Evolutionary conservation across 2,329 filamentous ascomycete genomes (phyloP), one percentile per base, ranked within the genome.

Genomic region (Aspergillus proliferans): DNA sequence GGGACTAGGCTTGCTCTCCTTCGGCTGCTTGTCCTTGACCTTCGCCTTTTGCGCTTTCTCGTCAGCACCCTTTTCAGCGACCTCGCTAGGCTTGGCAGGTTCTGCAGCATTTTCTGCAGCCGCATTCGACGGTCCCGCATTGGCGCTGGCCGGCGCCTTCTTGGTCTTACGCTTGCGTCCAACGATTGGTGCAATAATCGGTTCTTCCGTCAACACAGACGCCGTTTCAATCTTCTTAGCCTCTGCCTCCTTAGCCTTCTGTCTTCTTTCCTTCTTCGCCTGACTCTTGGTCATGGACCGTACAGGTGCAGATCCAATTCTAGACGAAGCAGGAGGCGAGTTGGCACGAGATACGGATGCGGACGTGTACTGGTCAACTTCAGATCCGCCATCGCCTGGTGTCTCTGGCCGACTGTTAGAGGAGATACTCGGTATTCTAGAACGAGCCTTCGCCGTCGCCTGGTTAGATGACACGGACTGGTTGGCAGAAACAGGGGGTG

Each of bases 221-320:
- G 48, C 59, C 14, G 48, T 59, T 45, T 75, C 74, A 5, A 70
- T 63, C 44, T 72, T 71, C 61, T 74, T 67, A 10, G 65, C 63
- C 49, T 75, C 72, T 1, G 66, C 66, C 38, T 74, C 68, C 55
- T 74, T 76, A 1, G 73, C 72, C 52, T 76, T 76, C 45, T 78
- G 73, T 50, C 70, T 64, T 47, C 77, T 66, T 49, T 81, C 78
- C 62, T 83, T 85, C 66, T 83, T 83, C 43, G 73, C 71, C 57
- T 84, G 81, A 47, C 73, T 82, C 65, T 84, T 84, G 5, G 79
- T 82, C 62, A 83, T 78, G 45, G 76, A 70, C 45, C 80, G 72
- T 4, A 82, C 73, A 8, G 81, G 80, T 2, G 81, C 82, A 40
- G 79, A 78, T 5, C 81, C 81, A 21, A 84, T 76, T 51, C 76